Percentiles rank a stretch among this genome's conserved stretches.
phyloP scores from a whole-genome alignment of 768 basidiomycete genomes.

The Lenzites betulinus region DNA sequence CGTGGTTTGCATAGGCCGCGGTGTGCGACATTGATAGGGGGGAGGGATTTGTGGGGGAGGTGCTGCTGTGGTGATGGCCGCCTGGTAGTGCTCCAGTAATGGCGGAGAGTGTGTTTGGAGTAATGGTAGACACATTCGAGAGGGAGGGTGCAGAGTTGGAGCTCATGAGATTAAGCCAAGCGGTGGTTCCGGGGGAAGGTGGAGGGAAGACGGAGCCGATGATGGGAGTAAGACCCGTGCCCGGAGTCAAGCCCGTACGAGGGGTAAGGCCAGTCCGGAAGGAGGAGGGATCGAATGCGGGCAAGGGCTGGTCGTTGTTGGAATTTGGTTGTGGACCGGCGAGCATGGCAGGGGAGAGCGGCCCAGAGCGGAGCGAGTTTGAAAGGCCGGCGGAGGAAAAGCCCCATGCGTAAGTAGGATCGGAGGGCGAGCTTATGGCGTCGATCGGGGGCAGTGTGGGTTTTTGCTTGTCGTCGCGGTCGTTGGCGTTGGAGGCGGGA shows the following conservation, averaged over 20 bases:
- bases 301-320: conserved; percentile 36
- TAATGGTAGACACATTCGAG: conserved; percentile 47
- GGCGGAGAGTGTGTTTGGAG: conserved; percentile 70
- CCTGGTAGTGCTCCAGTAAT: conserved; percentile 76
- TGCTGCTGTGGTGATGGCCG: conserved; percentile 63
- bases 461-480: conserved; percentile 44
- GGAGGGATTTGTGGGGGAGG: conserved; percentile 50
- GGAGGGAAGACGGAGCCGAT: conserved; percentile 73
- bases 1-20: conserved; percentile 22
- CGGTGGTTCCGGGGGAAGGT: conserved; percentile 85
- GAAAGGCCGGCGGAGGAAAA: conserved; percentile 56
- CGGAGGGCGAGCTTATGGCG: conserved; percentile 72
- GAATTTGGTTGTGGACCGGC: conserved; percentile 70
- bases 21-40: conserved; percentile 38
- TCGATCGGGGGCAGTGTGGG: conserved; percentile 83
- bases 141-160: conserved; percentile 40
- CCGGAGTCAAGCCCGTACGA: conserved; percentile 79
- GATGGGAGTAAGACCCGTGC: conserved; percentile 79
- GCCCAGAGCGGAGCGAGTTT: conserved; percentile 88
- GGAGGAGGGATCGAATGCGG: conserved; percentile 66
- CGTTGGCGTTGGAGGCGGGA: conserved; percentile 24
- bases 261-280: conserved; percentile 90
- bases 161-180: conserved; percentile 91
- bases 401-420: conserved; percentile 59
- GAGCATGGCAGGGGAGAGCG: conserved; percentile 95